Percentiles rank a stretch among this genome's conserved stretches.
Conservation (phyloP, 805 yeast species). For the Metschnikowia vanudenii region DNA sequence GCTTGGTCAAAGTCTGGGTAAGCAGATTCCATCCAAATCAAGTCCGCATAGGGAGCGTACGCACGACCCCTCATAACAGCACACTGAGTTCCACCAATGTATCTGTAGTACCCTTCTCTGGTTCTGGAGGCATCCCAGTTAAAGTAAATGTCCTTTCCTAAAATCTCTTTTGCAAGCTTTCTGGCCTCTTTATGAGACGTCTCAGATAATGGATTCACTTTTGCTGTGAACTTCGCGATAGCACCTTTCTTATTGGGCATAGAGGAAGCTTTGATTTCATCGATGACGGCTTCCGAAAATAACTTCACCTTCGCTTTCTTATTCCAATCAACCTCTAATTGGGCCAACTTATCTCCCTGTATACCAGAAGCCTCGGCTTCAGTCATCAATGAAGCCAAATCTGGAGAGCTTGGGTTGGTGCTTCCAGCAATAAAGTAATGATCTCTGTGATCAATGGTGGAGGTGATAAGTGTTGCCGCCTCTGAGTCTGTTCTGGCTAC, state of each 20-base stretch:
- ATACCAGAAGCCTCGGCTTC: conserved; percentile 77
- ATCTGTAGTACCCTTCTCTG: conserved; percentile 95
- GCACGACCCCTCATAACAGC: conserved; percentile 97
- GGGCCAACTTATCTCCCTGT: conserved; percentile 66
- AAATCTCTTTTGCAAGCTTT: conserved; percentile 65
- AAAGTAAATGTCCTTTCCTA: conserved; percentile 82
- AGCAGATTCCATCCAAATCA: conserved; percentile 98
- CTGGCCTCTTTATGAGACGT: conserved; percentile 80
- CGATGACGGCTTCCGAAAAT: conserved; percentile 89
- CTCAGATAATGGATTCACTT: conserved; percentile 72
- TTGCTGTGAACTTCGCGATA: conserved; percentile 60
- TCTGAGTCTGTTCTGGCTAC: conserved; percentile 98
- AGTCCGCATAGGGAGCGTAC: conserved; percentile 90
- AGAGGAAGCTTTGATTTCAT: conserved; percentile 64
- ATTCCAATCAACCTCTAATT: conserved; percentile 80
- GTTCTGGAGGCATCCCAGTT: conserved; percentile 96
- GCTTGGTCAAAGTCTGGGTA: conserved; percentile 93
- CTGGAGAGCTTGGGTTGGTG: conserved; percentile 77
- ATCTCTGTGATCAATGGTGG: conserved; percentile 92
- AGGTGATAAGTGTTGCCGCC: conserved; percentile 92
- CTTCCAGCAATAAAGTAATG: conserved; percentile 90
- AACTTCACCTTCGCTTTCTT: conserved; percentile 78
- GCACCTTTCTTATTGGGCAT: conserved; percentile 60
- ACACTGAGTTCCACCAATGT: conserved; percentile 95
- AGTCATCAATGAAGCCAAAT: conserved; percentile 73